phyloP scores from a whole-genome alignment of 140 eudicot species.

The Ambrosia hybrid region DNA sequence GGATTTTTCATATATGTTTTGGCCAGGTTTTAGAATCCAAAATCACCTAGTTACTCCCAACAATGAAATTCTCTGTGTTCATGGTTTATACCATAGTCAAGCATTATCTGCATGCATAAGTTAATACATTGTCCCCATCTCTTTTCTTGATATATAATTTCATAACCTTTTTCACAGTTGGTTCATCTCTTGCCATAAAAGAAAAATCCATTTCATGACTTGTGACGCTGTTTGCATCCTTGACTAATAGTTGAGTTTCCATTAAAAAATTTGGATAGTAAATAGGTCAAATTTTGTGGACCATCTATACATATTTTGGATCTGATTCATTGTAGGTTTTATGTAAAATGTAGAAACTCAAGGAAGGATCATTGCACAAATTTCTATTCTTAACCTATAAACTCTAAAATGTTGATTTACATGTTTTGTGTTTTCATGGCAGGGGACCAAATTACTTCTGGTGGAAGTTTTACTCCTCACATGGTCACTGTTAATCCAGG shows the following conservation, averaged over 20 bases:
- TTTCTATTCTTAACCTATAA: too few relatives aligned
- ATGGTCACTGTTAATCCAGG: constrained; percentile 71
- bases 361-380: too few relatives aligned
- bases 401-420: not conserved
- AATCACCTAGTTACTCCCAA: too few relatives aligned
- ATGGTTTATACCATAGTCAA: too few relatives aligned
- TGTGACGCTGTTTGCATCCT: not conserved
- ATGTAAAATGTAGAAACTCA: not conserved
- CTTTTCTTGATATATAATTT: too few relatives aligned
- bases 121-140: not conserved
- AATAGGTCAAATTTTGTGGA: not conserved
- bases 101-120: not conserved
- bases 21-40: too few relatives aligned
- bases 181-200: constrained; percentile 9
- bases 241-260: not conserved
- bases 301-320: not conserved
- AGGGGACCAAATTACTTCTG: constrained; percentile 60
- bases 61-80: not conserved
- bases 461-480: constrained; percentile 73
- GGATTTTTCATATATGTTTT: too few relatives aligned
- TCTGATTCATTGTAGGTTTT: not conserved
- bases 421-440: constrained; percentile 3
- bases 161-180: not conserved
- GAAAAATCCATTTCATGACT: not conserved
- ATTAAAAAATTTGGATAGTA: not conserved